These are phyloP conservation scores for Tulasnella sp. DNA, from an alignment of 768 basidiomycete genomes.

Conservation along the genomic window DNA sequence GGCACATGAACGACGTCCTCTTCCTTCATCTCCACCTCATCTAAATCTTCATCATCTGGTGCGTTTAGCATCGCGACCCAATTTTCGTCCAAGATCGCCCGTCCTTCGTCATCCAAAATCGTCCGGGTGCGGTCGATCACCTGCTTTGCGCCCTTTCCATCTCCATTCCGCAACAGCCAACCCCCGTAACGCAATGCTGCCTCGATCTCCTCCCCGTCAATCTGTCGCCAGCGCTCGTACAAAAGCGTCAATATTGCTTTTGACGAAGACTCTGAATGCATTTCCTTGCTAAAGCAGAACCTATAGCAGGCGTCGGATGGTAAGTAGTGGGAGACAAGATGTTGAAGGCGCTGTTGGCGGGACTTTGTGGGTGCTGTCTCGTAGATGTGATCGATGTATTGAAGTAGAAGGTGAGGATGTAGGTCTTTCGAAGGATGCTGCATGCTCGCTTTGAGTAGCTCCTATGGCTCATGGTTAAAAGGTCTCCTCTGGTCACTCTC, in stretches of 20 bases:
- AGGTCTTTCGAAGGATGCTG: slow-evolving; percentile 30
- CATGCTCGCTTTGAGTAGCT: slow-evolving; percentile 49
- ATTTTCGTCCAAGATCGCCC: slow-evolving; percentile 17
- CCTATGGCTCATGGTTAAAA: slow-evolving; percentile 37
- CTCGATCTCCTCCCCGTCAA: slow-evolving; percentile 19
- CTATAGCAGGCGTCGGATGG: slow-evolving; percentile 18
- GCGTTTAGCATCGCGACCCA: slow-evolving; percentile 17
- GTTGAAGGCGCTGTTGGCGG: background rate
- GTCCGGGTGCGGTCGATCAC: slow-evolving; percentile 24
- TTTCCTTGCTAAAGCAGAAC: slow-evolving; percentile 19
- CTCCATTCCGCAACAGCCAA: slow-evolving; percentile 24
- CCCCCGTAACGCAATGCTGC: slow-evolving; percentile 20
- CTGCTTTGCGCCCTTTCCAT: slow-evolving; percentile 23
- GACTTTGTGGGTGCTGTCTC: background rate
- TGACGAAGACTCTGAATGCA: slow-evolving; percentile 1
- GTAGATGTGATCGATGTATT: slow-evolving; percentile 23
- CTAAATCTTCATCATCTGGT: background rate
- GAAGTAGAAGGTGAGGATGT: slow-evolving; percentile 15
- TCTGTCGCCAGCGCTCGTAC: slow-evolving; percentile 27
- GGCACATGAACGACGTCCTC: background rate
- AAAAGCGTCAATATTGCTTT: slow-evolving; percentile 9
- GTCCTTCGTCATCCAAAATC: slow-evolving; percentile 17
- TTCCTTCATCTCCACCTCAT: background rate
- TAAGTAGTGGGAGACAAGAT: background rate
- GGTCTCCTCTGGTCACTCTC: background rate